Conservation (phyloP, 2,329 filamentous ascomycete species). For the Aspergillus brasiliensis region DNA sequence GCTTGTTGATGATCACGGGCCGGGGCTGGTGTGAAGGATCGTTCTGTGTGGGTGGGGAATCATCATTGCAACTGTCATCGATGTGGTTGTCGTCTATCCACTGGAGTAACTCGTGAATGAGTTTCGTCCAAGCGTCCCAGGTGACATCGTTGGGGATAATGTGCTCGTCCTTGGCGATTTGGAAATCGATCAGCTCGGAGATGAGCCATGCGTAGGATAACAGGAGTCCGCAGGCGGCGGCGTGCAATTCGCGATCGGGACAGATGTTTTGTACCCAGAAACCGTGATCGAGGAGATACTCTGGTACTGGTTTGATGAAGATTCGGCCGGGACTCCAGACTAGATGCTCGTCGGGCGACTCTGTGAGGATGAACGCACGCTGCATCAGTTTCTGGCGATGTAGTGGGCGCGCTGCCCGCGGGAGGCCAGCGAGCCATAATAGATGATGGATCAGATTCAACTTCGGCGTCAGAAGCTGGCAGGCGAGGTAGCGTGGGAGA, state of each 20-base stretch:
- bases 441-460: too few species aligned
- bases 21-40: slow-evolving; percentile 32
- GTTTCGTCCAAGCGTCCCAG: slow-evolving; percentile 44
- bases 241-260: slow-evolving; percentile 26
- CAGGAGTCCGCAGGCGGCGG: slow-evolving; percentile 41
- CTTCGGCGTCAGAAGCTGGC: too few species aligned
- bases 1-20: slow-evolving; percentile 25
- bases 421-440: background rate
- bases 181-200: slow-evolving; percentile 42
- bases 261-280: slow-evolving; percentile 24
- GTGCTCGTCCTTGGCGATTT: slow-evolving; percentile 32
- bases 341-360: slow-evolving; percentile 30
- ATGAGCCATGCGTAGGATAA: slow-evolving; percentile 47
- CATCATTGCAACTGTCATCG: too few species aligned
- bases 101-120: too few species aligned
- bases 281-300: slow-evolving; percentile 23
- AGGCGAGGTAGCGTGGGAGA: too few species aligned
- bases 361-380: slow-evolving; percentile 26
- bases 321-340: slow-evolving; percentile 24
- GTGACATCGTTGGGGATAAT: slow-evolving; percentile 37
- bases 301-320: slow-evolving; percentile 33
- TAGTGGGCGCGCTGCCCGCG: slow-evolving; percentile 17
- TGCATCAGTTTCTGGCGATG: slow-evolving; percentile 17
- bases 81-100: too few species aligned
- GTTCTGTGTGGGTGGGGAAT: too few species aligned